Base-by-base conservation (phyloP, 495 filamentous ascomycete species). In the Letharia lupina region DNA sequence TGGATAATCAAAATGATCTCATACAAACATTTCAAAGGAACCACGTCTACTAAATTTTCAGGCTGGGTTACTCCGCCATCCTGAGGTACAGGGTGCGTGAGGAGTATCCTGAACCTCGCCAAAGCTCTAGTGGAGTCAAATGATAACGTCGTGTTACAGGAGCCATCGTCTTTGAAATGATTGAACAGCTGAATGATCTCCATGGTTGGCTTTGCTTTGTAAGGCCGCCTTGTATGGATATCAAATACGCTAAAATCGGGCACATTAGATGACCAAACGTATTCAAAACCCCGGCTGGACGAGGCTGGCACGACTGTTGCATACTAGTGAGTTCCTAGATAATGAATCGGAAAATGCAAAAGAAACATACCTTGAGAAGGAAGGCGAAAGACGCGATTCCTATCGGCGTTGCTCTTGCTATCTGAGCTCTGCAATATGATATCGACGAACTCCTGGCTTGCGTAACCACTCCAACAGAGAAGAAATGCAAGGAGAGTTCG, bases 81-180 rank as follows among this genome's bases (percentile, higher is more conserved):
- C 7, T 9, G 47, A 50, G 47, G n/a, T 13, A 4, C 1, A 6
- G 47, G 47, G 3, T 28, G 47, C n/a, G 47, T 50, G 47, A 50
- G 20, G 47, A 50, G 47, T 23, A n/a, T 23, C 12, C n/a, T 50
- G n/a, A 50, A 50, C 1, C 47, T 23, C n/a, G 47, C 47, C 47
- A 50, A 50, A 2, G 47, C 47, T n/a, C 47, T 50, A 50, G 47
- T 50, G 47, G 47, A 50, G n/a, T 50, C 47, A 28, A 50, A 50
- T 4, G 28, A n/a, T 50, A 50, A 28, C 5, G 47, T 50, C n/a
- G 47, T 50, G 3, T 28, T 50, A 50, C n/a, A 50, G 9, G 47
- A 50, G 47, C 47, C 47, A 50, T 50, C n/a, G n/a, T 50, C 47
- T 2, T 13, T 50, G 20, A 50, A 50, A 23, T 9, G 3, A 50